Percentiles rank a stretch among this genome's conserved stretches.
Conservation (phyloP, 164 flowering plant species). For the Magnolia officinalis region DNA sequence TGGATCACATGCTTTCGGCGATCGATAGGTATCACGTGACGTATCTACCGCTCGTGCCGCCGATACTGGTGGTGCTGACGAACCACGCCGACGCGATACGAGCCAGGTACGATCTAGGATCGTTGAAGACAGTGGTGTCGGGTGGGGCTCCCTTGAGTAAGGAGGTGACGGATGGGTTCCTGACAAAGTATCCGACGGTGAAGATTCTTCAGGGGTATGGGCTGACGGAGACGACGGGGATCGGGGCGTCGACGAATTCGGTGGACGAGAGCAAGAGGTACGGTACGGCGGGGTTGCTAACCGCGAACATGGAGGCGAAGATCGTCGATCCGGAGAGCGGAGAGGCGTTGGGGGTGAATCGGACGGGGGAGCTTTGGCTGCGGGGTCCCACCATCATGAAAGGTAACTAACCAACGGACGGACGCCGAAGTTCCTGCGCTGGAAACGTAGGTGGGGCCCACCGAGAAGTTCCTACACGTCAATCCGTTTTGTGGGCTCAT, state of each 20-base stretch:
- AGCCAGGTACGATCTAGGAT: constrained; percentile 46
- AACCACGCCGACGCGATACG: constrained; percentile 38
- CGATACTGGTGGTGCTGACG: constrained; percentile 49
- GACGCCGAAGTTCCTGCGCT: too few relatives aligned
- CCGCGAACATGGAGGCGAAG: constrained; percentile 69
- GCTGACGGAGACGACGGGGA: constrained; percentile 78
- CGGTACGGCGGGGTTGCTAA: constrained; percentile 77
- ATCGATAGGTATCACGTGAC: constrained; percentile 42
- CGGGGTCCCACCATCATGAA: constrained; percentile 76
- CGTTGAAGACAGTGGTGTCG: constrained; percentile 42
- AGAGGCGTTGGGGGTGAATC: constrained; percentile 42
- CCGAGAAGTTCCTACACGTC: too few relatives aligned
- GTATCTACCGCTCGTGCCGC: constrained; percentile 61
- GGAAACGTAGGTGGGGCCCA: too few relatives aligned
- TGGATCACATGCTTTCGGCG: constrained; percentile 49
- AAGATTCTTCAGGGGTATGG: constrained; percentile 79
- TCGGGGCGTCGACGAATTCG: constrained; percentile 77
- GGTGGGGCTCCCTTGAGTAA: constrained; percentile 91
- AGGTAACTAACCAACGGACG: constrained; percentile 38
- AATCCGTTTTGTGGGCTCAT: too few relatives aligned
- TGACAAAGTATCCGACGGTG: constrained; percentile 58
- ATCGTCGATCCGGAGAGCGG: constrained; percentile 76
- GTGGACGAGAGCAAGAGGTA: constrained; percentile 80
- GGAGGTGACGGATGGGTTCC: constrained; percentile 77
- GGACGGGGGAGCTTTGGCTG: constrained; percentile 93